phyloP scores from a whole-genome alignment of 164 flowering plant species.

The Umbellularia californica region DNA sequence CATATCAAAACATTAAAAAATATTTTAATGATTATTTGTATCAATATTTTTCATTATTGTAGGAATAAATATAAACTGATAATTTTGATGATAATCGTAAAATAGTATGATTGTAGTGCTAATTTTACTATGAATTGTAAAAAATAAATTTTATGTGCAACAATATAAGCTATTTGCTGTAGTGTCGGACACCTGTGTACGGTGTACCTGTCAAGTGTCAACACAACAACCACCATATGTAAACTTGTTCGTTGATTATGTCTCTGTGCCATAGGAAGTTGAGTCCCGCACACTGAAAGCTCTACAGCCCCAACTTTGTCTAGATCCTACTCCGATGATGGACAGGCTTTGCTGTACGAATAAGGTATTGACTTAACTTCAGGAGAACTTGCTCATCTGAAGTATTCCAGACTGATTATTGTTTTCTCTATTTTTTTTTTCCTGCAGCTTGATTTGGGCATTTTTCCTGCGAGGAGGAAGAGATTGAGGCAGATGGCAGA shows the following conservation, averaged over 20 bases:
- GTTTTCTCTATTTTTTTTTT: constrained; percentile 1
- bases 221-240: not conserved
- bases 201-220: too few species aligned
- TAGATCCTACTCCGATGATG: constrained; percentile 81
- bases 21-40: too few species aligned
- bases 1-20: too few species aligned
- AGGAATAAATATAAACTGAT: too few species aligned
- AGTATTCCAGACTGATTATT: not conserved
- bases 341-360: constrained; percentile 52
- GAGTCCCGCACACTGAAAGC: constrained; percentile 89
- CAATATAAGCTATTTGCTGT: not conserved
- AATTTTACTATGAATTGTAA: too few species aligned
- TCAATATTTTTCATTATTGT: too few species aligned
- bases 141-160: too few species aligned
- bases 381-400: not conserved
- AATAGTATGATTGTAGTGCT: too few species aligned
- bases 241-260: not conserved
- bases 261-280: constrained; percentile 54
- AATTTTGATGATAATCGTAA: too few species aligned
- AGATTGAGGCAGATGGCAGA: constrained; percentile 65
- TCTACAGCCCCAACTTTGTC: constrained; percentile 74
- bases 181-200: not conserved
- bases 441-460: constrained; percentile 68
- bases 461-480: constrained; percentile 50
- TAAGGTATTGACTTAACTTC: constrained; percentile 46